phyloP scores from a whole-genome alignment of 148 eudicot species.

The Persicaria tinctoria region DNA sequence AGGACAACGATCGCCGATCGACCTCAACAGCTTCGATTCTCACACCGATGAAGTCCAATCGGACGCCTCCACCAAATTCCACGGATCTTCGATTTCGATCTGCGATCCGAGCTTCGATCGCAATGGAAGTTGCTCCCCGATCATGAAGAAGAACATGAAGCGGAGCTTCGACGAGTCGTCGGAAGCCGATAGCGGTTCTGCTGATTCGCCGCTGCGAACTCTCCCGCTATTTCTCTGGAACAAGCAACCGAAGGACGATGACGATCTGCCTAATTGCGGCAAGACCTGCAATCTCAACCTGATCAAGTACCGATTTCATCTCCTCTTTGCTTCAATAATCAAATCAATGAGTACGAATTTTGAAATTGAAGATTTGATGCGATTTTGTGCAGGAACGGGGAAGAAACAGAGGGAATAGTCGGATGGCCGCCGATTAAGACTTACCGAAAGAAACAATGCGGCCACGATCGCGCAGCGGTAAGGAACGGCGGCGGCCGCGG shows the following conservation, averaged over 20 bases:
- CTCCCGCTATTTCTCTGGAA: conserved; percentile 41
- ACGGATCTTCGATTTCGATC: not conserved
- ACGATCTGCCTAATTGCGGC: not conserved
- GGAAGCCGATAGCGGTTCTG: conserved; percentile 3
- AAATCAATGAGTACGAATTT: not conserved
- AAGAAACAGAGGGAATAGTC: conserved; percentile 27
- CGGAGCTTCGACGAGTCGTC: conserved; percentile 19
- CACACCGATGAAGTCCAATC: conserved; percentile 25
- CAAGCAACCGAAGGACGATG: conserved; percentile 27
- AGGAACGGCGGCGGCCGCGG: not conserved
- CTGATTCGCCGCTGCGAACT: conserved; percentile 11
- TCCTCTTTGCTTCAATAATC: not conserved
- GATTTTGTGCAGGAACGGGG: conserved; percentile 22
- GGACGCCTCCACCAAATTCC: not conserved
- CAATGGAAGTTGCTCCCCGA: conserved; percentile 13
- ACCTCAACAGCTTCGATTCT: conserved; percentile 11
- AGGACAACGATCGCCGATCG: not conserved
- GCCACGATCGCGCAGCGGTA: conserved; percentile 12
- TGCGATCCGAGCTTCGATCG: not conserved
- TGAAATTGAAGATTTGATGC: not conserved
- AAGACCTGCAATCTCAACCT: not conserved
- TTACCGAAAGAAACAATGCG: conserved; percentile 30
- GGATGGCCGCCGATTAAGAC: conserved; percentile 82
- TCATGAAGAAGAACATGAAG: conserved; percentile 5
- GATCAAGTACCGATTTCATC: not conserved